Base-by-base conservation (phyloP, 345 rosid genomes). In the Erucastrum elatum region DNA sequence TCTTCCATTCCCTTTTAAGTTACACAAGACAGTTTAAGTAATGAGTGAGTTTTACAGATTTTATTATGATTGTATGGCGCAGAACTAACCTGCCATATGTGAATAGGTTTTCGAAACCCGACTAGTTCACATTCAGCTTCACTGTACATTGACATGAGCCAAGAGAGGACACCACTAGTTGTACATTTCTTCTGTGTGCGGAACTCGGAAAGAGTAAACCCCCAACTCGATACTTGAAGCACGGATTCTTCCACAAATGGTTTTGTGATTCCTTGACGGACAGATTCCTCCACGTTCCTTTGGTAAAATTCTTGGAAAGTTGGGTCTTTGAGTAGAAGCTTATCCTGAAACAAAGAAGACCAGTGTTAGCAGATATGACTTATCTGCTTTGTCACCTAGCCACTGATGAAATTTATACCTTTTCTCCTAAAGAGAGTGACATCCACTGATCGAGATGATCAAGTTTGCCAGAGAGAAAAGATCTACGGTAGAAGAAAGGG, bases 1-100 rank as follows among this genome's bases (percentile, higher is more conserved):
- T 94, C 97, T 10, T 92, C 92, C 90, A 85, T 87, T 77, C 98
- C 98, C 97, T n/a, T n/a, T n/a, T n/a, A n/a, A n/a, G n/a, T n/a
- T n/a, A n/a, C n/a, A n/a, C n/a, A n/a, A n/a, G n/a, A n/a, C n/a
- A n/a, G n/a, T n/a, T n/a, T n/a, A n/a, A n/a, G n/a, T n/a, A n/a
- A n/a, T n/a, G n/a, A n/a, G n/a, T n/a, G n/a, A 27, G 4, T 37
- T 59, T 69, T 13, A 68, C 58, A 65, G 2, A 2, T 16, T 17
- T 16, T 7, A 49, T 25, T 17, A 62, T 74, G 64, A 30, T 39
- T 58, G 66, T 31, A 60, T 62, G 29, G 10, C 10, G 56, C 21
- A 70, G 58, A 34, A 31, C 87, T 77, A 34, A 90, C 98, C 97
- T 94, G 98, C 98, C 97, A 92, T 75, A 94, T 83, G 81, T 94